phyloP scores from a whole-genome alignment of 2,329 filamentous ascomycete genomes.

The Pseudogymnoascus verrucosus region DNA sequence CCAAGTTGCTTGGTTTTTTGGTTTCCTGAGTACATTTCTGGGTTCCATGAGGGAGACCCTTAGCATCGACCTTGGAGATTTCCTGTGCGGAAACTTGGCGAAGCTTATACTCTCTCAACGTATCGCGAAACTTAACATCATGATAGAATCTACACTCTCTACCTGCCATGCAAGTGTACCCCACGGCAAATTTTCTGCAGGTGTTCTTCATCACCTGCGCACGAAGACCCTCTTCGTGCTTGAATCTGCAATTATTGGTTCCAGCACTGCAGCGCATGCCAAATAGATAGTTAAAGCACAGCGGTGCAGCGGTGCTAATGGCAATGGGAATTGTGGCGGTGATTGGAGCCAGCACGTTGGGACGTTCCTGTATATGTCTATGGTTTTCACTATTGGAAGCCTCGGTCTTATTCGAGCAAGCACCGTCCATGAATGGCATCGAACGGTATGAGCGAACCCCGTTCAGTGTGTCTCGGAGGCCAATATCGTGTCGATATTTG shows the following conservation, averaged over 20 bases:
- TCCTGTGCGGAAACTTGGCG: not conserved
- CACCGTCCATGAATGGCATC: not conserved
- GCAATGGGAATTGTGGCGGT: not conserved
- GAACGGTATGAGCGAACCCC: not conserved
- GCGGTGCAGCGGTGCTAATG: not conserved
- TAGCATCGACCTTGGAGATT: not conserved
- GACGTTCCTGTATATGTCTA: not conserved
- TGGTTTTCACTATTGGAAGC: not conserved
- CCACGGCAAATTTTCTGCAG: not conserved
- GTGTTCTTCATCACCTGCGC: not conserved
- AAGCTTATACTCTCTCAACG: not conserved
- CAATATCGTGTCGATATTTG: not conserved
- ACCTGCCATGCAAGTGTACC: not conserved
- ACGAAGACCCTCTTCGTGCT: not conserved
- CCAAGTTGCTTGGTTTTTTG: slow-evolving; percentile 16
- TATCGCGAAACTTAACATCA: not conserved
- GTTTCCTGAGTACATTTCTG: not conserved
- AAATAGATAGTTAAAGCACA: not conserved
- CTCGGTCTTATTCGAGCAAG: not conserved
- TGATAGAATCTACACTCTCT: not conserved
- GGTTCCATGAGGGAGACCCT: not conserved
- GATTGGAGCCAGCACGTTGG: not conserved
- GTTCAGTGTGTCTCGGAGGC: not conserved
- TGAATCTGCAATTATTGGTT: not conserved
- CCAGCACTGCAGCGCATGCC: not conserved